Conservation (phyloP, 2,329 filamentous ascomycete species). For the Aspergillus spinulosporus region DNA sequence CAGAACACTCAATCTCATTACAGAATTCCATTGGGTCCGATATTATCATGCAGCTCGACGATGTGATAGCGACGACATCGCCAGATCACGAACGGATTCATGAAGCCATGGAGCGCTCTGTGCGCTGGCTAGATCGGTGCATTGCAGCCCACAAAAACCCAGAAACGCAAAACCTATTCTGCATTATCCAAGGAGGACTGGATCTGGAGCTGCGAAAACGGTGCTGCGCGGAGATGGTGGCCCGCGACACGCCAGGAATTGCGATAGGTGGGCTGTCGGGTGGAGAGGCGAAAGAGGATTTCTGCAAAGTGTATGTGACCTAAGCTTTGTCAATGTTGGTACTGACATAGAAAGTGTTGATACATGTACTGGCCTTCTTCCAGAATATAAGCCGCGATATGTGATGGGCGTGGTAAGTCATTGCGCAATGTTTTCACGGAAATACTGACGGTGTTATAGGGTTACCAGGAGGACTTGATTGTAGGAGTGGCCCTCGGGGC, state of each 20-base stretch:
- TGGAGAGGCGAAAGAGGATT: slow-evolving; percentile 93
- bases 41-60: slow-evolving; percentile 99
- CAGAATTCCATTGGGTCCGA: slow-evolving; percentile 98
- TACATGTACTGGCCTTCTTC: slow-evolving; percentile 80
- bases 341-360: slow-evolving; percentile 56
- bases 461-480: slow-evolving; percentile 92
- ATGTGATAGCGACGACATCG: slow-evolving; percentile 94
- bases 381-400: slow-evolving; percentile 91
- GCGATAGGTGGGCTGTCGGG: slow-evolving; percentile 94
- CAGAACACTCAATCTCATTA: slow-evolving; percentile 92
- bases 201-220: slow-evolving; percentile 81
- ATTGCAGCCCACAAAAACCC: slow-evolving; percentile 86
- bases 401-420: slow-evolving; percentile 84
- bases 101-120: slow-evolving; percentile 90
- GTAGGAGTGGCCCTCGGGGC: slow-evolving; percentile 92
- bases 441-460: slow-evolving; percentile 45
- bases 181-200: slow-evolving; percentile 95
- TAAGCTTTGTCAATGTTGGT: not conserved
- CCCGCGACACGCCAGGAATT: slow-evolving; percentile 88
- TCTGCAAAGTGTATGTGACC: slow-evolving; percentile 69
- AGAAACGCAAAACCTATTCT: slow-evolving; percentile 86
- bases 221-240: slow-evolving; percentile 85
- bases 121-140: slow-evolving; percentile 95
- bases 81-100: slow-evolving; percentile 84
- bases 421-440: slow-evolving; percentile 2